Percentiles rank a stretch among this genome's conserved stretches.
Evolutionary conservation across 352 stramenopile species (phyloP).

Genomic region (Globisporangium iwayamae): DNA sequence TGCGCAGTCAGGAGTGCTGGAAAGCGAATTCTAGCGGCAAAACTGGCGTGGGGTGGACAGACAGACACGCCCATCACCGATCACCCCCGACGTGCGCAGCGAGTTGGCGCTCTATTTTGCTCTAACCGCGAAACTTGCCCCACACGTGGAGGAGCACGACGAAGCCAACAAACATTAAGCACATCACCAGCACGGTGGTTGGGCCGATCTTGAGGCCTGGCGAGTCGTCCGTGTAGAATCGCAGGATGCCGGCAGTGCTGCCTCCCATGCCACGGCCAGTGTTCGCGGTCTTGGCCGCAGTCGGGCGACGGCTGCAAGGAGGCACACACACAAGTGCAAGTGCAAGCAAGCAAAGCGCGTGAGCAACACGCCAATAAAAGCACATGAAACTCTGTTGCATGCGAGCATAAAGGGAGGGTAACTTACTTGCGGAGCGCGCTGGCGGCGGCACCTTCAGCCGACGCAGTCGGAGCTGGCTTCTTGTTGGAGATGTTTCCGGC

Average conservation of each 20-base stretch:
- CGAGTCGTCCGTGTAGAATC: conserved; percentile 97
- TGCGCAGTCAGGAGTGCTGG: conserved; percentile 3
- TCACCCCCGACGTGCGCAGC: conserved; percentile 3
- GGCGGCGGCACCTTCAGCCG: conserved; percentile 58
- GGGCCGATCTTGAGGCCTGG: conserved; percentile 95
- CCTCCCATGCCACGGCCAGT: conserved; percentile 80
- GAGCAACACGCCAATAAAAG: not conserved
- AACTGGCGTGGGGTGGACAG: conserved; percentile 6
- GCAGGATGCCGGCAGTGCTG: conserved; percentile 91
- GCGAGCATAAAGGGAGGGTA: not conserved
- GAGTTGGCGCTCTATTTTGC: conserved; percentile 10
- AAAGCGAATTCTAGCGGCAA: conserved; percentile 7
- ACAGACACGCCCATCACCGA: not conserved
- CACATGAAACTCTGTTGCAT: not conserved
- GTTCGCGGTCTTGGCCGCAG: conserved; percentile 50
- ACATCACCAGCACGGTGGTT: conserved; percentile 94
- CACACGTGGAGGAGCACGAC: conserved; percentile 97
- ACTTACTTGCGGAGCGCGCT: conserved; percentile 68
- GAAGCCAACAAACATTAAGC: conserved; percentile 94
- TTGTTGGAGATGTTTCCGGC: conserved; percentile 45
- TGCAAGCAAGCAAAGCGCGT: not conserved
- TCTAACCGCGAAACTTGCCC: conserved; percentile 93
- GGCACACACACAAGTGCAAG: not conserved
- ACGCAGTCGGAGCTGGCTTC: conserved; percentile 64
- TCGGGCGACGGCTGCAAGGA: conserved; percentile 45